Base-by-base conservation (phyloP, 2,329 filamentous ascomycete species). In the Aspergillus sp. region DNA sequence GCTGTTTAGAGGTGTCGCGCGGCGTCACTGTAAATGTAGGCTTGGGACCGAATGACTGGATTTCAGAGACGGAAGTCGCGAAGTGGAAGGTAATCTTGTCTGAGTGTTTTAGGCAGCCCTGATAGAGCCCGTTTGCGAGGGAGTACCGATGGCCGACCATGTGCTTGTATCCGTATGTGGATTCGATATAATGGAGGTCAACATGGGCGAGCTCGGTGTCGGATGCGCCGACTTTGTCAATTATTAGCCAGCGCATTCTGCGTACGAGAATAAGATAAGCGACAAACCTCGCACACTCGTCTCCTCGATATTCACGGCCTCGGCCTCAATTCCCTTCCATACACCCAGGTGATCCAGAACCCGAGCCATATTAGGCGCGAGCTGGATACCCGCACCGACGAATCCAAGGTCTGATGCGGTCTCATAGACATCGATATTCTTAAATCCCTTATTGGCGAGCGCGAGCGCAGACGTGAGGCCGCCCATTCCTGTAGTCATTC, bases 311-410 rank as follows among this genome's bases (percentile, higher is more conserved):
- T 87, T 82, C 0, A 90, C 90, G 3, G 89, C 88, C 70, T 92
- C 89, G 39, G 79, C 82, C 62, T 84, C 84, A 61, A 95, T 90
- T 15, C 82, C 79, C 17, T 82, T 75, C 90, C 90, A 93, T 58
- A 89, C 88, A 9, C 87, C 90, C 40, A 93, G 77, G 14, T 82
- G 79, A 68, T 91, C 87, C 12, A 95, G 80, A 8, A 95, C 89
- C 2, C 89, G 84, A 3, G 87, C 86, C 82, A 93, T 89, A 64
- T 95, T 96, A 0, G 90, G 90, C 0, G 90, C 89, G 57, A 93
- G 80, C 71, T 96, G 91, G 63, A 95, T 93, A 5, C 91, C 91
- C 1, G 91, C 91, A 23, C 91, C 91, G 1, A 93, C 90, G 66
- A 93, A 93, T 5, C 90, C 90, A 4, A 93, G 81, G 63, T 86